Conservation (phyloP, 176 grass and related monocot genomes). For the Cenchrus fungigraminus region DNA sequence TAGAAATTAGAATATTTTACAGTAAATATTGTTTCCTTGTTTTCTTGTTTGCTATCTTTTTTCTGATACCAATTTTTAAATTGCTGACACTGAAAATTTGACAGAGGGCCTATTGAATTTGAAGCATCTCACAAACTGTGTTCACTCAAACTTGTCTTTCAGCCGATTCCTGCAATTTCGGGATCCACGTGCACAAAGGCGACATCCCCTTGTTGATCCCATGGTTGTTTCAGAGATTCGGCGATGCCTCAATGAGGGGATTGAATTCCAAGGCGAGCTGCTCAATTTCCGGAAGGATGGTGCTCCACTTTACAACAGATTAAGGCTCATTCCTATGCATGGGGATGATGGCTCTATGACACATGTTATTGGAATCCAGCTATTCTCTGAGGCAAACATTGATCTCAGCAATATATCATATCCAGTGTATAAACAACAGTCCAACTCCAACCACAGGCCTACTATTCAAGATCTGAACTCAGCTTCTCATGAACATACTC, state of each 20-base stretch:
- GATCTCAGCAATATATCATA: conserved; percentile 72
- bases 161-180: conserved; percentile 98
- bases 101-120: conserved; percentile 30
- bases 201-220: conserved; percentile 92
- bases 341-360: conserved; percentile 74
- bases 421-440: conserved; percentile 76
- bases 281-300: conserved; percentile 96
- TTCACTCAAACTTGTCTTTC: conserved; percentile 59
- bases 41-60: conserved; percentile 19
- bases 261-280: conserved; percentile 87
- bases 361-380: conserved; percentile 88
- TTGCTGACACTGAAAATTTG: conserved; percentile 42
- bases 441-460: conserved; percentile 42
- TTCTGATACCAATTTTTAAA: not conserved
- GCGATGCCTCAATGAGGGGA: conserved; percentile 69
- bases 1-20: not conserved
- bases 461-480: conserved; percentile 45
- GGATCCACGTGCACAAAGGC: conserved; percentile 74
- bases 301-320: conserved; percentile 72
- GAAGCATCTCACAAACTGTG: conserved; percentile 57
- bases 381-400: conserved; percentile 78
- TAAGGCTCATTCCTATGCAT: conserved; percentile 80
- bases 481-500: conserved; percentile 31
- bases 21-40: not conserved
- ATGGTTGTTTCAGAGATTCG: conserved; percentile 83